Conservation (phyloP, 768 basidiomycete genomes). For the Leccinum arenicola region DNA sequence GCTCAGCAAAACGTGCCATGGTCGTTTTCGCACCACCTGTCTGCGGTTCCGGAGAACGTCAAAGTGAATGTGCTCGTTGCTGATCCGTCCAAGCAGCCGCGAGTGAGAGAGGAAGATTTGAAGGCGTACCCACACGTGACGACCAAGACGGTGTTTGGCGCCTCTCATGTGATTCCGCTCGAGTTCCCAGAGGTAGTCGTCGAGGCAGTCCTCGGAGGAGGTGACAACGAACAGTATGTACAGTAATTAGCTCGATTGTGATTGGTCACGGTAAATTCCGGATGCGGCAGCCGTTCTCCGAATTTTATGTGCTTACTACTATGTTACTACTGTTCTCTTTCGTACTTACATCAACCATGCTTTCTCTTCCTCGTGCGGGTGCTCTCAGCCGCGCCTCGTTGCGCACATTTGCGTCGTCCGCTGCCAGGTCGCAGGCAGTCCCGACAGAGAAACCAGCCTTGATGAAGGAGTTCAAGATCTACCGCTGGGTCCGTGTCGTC, state of each 20-base stretch:
- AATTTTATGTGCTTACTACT: constrained; percentile 15
- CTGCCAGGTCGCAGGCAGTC: constrained; percentile 34
- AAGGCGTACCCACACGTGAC: constrained; percentile 6
- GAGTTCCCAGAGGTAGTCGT: constrained; percentile 17
- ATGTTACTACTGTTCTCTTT: neutral
- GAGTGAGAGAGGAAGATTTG: constrained; percentile 2
- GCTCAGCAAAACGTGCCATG: constrained; percentile 23
- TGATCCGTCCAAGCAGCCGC: constrained; percentile 7
- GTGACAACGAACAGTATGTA: neutral
- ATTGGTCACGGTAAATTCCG: constrained; percentile 26
- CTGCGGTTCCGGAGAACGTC: constrained; percentile 7
- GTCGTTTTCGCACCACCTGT: constrained; percentile 16
- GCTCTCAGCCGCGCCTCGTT: constrained; percentile 8
- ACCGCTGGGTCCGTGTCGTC: constrained; percentile 75
- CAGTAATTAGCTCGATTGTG: neutral
- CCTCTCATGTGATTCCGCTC: constrained; percentile 13
- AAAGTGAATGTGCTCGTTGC: constrained; percentile 12
- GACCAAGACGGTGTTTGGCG: constrained; percentile 4
- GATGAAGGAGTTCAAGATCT: constrained; percentile 96
- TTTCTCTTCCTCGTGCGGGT: constrained; percentile 7
- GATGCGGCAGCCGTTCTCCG: constrained; percentile 3
- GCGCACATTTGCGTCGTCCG: constrained; percentile 35
- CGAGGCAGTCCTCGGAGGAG: constrained; percentile 8
- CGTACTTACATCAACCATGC: constrained; percentile 8
- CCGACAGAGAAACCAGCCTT: constrained; percentile 65